Evolutionary conservation across 257 asterid genomes (phyloP).

Genomic region (Solanum sejunctum): DNA sequence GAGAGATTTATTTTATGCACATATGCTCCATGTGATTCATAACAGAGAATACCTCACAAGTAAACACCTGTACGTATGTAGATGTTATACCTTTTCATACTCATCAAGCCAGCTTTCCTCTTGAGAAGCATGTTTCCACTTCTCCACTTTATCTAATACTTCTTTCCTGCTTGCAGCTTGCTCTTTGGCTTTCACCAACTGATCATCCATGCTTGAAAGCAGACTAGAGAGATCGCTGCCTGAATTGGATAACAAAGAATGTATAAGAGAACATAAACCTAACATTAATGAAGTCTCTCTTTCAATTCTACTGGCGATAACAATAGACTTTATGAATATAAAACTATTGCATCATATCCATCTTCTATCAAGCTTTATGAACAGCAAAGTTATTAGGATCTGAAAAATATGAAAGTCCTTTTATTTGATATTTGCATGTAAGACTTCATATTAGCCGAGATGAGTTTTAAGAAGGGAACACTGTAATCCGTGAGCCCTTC

Average conservation of each 20-base stretch:
- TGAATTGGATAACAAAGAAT: slow-evolving; percentile 15
- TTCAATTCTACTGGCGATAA: not conserved
- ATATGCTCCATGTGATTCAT: not conserved
- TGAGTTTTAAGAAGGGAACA: not conserved
- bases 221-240: slow-evolving; percentile 52
- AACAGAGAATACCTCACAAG: not conserved
- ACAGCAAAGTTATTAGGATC: not conserved
- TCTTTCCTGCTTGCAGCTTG: slow-evolving; percentile 70
- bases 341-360: not conserved
- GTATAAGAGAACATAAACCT: not conserved
- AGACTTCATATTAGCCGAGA: not conserved
- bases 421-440: not conserved
- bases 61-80: not conserved
- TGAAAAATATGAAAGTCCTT: not conserved
- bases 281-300: not conserved
- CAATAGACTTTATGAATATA: not conserved
- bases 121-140: slow-evolving; percentile 64
- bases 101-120: slow-evolving; percentile 85
- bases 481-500: not conserved
- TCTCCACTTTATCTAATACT: slow-evolving; percentile 72
- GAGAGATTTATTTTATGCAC: not conserved
- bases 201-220: slow-evolving; percentile 57
- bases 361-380: not conserved
- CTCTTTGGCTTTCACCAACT: slow-evolving; percentile 55
- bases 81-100: slow-evolving; percentile 60